Conservation (phyloP, 208 protist genomes). For the Wallacemonas sp. region DNA sequence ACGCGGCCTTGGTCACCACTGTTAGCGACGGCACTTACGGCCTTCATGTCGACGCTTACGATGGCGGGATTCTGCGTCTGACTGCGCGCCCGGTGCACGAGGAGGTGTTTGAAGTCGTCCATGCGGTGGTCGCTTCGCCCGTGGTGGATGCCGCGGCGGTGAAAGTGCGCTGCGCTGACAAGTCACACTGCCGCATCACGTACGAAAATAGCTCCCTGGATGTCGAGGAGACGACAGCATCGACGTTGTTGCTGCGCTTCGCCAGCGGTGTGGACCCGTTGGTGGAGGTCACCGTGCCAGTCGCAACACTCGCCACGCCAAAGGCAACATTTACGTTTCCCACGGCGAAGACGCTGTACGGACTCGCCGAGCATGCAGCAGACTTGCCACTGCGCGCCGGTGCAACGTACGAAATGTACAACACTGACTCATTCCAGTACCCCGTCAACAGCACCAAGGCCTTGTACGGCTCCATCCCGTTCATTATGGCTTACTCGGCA, state of each 20-base stretch:
- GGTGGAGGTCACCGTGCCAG: conserved; percentile 3
- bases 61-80: conserved; percentile 30
- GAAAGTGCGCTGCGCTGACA: background rate
- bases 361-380: conserved; percentile 95
- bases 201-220: conserved; percentile 35
- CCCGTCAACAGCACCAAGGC: conserved; percentile 92
- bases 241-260: conserved; percentile 10
- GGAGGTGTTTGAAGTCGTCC: conserved; percentile 33
- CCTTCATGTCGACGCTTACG: conserved; percentile 32
- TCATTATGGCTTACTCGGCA: conserved; percentile 89
- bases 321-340: conserved; percentile 51
- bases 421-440: conserved; percentile 98
- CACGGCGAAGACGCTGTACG: conserved; percentile 85
- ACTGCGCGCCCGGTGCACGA: conserved; percentile 13
- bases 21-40: conserved; percentile 9
- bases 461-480: conserved; percentile 97
- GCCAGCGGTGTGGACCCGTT: conserved; percentile 13
- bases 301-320: background rate
- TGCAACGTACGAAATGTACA: conserved; percentile 95
- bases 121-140: conserved; percentile 14
- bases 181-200: conserved; percentile 13
- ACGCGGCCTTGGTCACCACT: background rate
- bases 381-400: conserved; percentile 77
- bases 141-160: background rate
- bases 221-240: background rate